Percentiles rank a stretch among this genome's conserved stretches.
These are phyloP conservation scores for Carallia brachiata DNA, from an alignment of 345 rosid genomes.

Conservation along the genomic window DNA sequence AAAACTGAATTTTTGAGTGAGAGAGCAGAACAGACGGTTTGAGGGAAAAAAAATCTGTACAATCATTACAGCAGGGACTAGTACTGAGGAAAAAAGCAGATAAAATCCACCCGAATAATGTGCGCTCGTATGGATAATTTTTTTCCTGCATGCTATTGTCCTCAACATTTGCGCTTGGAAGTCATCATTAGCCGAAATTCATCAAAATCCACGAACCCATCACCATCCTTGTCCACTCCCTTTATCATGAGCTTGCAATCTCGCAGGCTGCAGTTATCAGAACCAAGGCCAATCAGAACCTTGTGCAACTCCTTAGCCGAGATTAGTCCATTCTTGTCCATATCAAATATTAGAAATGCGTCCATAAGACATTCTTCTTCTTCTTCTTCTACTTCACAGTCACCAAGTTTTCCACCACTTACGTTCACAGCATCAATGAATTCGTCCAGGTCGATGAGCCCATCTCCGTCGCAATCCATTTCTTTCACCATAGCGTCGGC, in stretches of 20 bases:
- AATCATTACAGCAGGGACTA: no score
- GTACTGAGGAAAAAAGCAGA: no score
- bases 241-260: slow-evolving; percentile 48
- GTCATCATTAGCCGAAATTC: slow-evolving; percentile 50
- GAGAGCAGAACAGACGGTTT: no score
- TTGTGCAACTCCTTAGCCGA: slow-evolving; percentile 44
- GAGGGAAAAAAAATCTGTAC: no score
- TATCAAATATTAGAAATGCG: slow-evolving; percentile 44
- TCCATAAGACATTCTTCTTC: slow-evolving; percentile 38
- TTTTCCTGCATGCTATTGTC: neutral
- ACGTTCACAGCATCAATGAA: slow-evolving; percentile 25
- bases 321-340: slow-evolving; percentile 42
- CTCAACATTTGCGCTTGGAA: neutral
- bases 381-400: neutral
- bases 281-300: slow-evolving; percentile 37
- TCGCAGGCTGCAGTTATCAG: slow-evolving; percentile 29
- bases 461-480: slow-evolving; percentile 53
- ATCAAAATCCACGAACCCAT: slow-evolving; percentile 51
- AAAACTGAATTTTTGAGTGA: no score
- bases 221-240: slow-evolving; percentile 44
- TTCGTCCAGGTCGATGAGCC: slow-evolving; percentile 42
- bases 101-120: no score
- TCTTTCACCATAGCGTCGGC: slow-evolving; percentile 40
- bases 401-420: neutral
- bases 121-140: no score